Evolutionary conservation across 768 basidiomycete genomes (phyloP).

Genomic region (Podaxis sp.): DNA sequence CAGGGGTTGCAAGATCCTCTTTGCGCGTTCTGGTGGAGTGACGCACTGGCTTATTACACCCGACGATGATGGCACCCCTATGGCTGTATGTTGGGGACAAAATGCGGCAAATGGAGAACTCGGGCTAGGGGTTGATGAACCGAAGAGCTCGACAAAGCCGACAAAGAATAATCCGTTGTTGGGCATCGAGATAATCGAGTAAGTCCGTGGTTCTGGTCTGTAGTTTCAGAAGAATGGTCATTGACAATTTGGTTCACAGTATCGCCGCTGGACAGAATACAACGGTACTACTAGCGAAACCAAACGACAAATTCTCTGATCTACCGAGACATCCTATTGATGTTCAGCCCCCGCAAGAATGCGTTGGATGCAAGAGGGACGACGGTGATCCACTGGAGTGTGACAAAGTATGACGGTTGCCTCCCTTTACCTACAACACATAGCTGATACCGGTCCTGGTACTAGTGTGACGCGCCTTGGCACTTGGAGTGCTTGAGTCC

Average conservation of each 20-base stretch:
- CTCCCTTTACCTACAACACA: conserved; percentile 1
- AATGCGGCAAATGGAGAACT: conserved; percentile 90
- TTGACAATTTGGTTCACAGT: conserved; percentile 34
- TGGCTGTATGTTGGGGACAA: conserved; percentile 87
- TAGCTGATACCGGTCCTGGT: background rate
- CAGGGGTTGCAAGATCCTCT: conserved; percentile 77
- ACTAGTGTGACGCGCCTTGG: conserved; percentile 86
- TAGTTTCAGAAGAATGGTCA: background rate
- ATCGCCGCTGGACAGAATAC: conserved; percentile 87
- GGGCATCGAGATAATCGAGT: conserved; percentile 84
- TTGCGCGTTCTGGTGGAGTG: conserved; percentile 79
- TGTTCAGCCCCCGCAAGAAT: conserved; percentile 63
- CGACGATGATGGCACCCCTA: conserved; percentile 71
- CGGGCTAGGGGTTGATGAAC: conserved; percentile 74
- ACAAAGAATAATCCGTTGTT: conserved; percentile 64
- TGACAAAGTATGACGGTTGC: conserved; percentile 64
- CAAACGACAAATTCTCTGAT: conserved; percentile 72
- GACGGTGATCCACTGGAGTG: conserved; percentile 82
- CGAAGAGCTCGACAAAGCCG: conserved; percentile 87
- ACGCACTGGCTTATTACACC: conserved; percentile 82
- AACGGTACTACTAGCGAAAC: conserved; percentile 77
- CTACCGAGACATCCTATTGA: conserved; percentile 80
- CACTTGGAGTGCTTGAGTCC: conserved; percentile 82
- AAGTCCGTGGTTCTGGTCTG: conserved; percentile 22
- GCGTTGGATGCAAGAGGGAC: conserved; percentile 71